These are phyloP conservation scores for Suillus discolor DNA, from an alignment of 768 basidiomycete genomes.

Conservation along the genomic window DNA sequence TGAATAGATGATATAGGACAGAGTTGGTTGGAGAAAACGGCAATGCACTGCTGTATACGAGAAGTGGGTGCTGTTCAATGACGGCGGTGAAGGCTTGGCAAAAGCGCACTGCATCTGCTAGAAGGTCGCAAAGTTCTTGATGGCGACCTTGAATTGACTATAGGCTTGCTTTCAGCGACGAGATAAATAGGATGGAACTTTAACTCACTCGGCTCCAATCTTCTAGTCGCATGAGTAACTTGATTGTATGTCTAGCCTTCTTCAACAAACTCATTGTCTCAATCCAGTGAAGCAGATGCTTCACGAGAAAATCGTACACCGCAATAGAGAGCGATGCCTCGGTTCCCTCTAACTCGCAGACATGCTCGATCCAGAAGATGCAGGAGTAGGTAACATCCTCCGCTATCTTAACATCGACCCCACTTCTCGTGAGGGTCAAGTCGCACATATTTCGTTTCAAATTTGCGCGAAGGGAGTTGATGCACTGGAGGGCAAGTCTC, in stretches of 20 bases:
- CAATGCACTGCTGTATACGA: constrained; percentile 34
- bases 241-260: constrained; percentile 35
- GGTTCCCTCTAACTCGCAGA: constrained; percentile 17
- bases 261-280: constrained; percentile 33
- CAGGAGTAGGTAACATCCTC: constrained; percentile 31
- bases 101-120: constrained; percentile 32
- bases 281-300: constrained; percentile 36
- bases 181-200: background rate
- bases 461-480: constrained; percentile 16
- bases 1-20: constrained; percentile 28
- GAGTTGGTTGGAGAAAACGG: constrained; percentile 33
- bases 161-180: background rate
- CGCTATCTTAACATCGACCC: constrained; percentile 18
- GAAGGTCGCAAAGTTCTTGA: constrained; percentile 21
- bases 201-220: constrained; percentile 29
- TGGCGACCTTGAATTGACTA: constrained; percentile 19
- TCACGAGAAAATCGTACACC: constrained; percentile 22
- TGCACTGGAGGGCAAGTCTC: constrained; percentile 27
- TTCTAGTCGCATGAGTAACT: constrained; percentile 25
- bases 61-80: constrained; percentile 35
- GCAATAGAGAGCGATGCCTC: constrained; percentile 17
- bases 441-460: constrained; percentile 30
- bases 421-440: constrained; percentile 22
- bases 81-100: constrained; percentile 32
- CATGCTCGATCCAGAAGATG: constrained; percentile 31